Percentiles rank a stretch among this genome's conserved stretches.
Evolutionary conservation across 208 protist species (phyloP).

Genomic region (Leptomonas pyrrhocoris): DNA sequence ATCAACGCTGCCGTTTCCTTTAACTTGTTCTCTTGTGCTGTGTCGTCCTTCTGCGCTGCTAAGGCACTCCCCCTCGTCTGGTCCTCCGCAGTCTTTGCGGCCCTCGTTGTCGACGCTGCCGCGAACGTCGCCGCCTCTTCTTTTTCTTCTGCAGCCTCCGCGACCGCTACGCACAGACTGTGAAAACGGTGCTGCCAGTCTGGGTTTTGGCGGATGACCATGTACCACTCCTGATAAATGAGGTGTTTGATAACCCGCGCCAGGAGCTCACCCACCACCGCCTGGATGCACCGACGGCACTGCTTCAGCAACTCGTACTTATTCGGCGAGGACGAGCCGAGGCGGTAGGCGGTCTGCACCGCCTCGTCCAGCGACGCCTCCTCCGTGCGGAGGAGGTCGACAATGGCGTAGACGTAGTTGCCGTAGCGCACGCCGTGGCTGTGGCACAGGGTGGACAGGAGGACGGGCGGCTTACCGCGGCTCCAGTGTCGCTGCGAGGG

Average conservation of each 20-base stretch:
- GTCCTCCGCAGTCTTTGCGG: too few species aligned
- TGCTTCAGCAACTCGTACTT: conserved; percentile 42
- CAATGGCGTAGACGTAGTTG: conserved; percentile 50
- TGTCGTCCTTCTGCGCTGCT: too few species aligned
- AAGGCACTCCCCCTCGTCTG: too few species aligned
- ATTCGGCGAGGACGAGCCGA: conserved; percentile 40
- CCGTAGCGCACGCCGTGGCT: conserved; percentile 53
- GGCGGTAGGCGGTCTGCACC: conserved; percentile 37
- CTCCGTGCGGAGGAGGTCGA: conserved; percentile 47
- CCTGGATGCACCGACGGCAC: conserved; percentile 47
- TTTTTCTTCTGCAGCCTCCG: conserved; percentile 2
- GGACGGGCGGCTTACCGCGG: conserved; percentile 30
- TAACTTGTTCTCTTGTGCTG: too few species aligned
- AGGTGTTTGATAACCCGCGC: conserved; percentile 49
- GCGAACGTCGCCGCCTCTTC: conserved; percentile 1
- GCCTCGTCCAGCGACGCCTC: conserved; percentile 37
- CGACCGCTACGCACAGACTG: conserved; percentile 15
- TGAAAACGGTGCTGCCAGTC: conserved; percentile 41
- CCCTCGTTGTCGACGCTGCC: not conserved
- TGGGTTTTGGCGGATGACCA: conserved; percentile 27
- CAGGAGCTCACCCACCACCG: conserved; percentile 46
- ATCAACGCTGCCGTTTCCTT: too few species aligned
- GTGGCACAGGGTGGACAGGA: conserved; percentile 53
- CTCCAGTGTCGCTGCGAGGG: not conserved
- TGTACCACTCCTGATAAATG: conserved; percentile 43